Percentiles rank a stretch among this genome's conserved stretches.
phyloP scores from a whole-genome alignment of 495 filamentous ascomycete genomes.

The Tetracladium marchalianum region DNA sequence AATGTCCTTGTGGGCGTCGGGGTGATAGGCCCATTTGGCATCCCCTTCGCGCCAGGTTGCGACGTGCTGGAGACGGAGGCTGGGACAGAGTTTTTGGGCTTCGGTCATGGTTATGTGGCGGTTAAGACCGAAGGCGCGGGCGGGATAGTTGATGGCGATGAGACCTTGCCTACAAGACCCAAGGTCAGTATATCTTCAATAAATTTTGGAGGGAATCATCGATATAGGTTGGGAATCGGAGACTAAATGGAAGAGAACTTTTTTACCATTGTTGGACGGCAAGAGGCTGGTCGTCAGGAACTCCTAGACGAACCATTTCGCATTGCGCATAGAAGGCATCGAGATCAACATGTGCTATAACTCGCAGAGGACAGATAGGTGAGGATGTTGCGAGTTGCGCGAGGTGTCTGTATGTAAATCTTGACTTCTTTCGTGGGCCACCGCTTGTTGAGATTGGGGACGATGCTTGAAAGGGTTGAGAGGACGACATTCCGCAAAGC shows the following conservation, averaged over 20 bases:
- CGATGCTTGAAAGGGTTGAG: constrained; percentile 18
- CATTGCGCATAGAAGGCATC: constrained; percentile 99
- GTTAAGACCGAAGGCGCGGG: constrained; percentile 66
- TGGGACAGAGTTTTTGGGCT: constrained; percentile 81
- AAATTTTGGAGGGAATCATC: constrained; percentile 16
- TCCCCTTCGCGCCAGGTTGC: constrained; percentile 93
- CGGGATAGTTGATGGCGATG: constrained; percentile 94
- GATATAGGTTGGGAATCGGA: background rate
- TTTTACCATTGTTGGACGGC: constrained; percentile 79
- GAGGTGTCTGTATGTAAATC: constrained; percentile 79
- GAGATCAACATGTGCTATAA: constrained; percentile 86
- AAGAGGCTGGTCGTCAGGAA: constrained; percentile 65
- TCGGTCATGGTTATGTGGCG: constrained; percentile 67
- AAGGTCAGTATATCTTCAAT: constrained; percentile 10
- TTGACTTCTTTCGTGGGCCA: constrained; percentile 40
- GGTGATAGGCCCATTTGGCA: constrained; percentile 79
- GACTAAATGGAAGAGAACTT: background rate
- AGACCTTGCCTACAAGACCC: constrained; percentile 49
- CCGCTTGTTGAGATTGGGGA: constrained; percentile 4
- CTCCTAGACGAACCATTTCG: constrained; percentile 76
- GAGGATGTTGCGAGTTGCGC: constrained; percentile 61
- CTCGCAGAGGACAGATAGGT: constrained; percentile 66
- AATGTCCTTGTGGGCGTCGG: constrained; percentile 66
- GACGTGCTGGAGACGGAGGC: constrained; percentile 80
- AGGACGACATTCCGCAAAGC: constrained; percentile 12